Conservation (phyloP, 257 asterid species). For the Nicotiana obtusifolia region DNA sequence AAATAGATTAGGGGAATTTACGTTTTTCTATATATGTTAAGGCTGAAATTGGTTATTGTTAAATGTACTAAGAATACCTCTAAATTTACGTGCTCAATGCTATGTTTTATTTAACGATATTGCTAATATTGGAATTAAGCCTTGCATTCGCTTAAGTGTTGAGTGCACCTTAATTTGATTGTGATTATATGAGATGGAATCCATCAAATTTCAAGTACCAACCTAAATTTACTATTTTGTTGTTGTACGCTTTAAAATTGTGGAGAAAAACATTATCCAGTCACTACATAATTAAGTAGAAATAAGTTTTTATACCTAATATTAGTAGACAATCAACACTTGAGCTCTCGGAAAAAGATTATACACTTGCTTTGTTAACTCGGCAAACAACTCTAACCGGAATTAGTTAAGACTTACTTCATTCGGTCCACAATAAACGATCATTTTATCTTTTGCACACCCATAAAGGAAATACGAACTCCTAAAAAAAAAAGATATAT, state of each 20-base stretch:
- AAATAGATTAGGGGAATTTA: neutral
- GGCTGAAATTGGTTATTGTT: neutral
- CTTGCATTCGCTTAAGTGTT: neutral
- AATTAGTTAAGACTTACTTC: neutral
- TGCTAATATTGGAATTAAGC: neutral
- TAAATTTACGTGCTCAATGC: neutral
- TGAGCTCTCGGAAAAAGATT: neutral
- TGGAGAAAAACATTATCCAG: neutral
- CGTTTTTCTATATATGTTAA: neutral
- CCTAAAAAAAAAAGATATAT: too few relatives aligned
- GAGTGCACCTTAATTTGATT: neutral
- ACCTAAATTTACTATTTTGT: neutral
- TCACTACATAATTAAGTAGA: neutral
- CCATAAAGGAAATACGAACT: too few relatives aligned
- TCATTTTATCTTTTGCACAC: too few relatives aligned
- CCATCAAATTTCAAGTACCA: neutral
- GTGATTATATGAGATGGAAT: neutral
- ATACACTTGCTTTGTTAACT: neutral
- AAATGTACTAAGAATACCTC: neutral
- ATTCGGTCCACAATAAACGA: too few relatives aligned
- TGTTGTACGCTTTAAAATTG: neutral
- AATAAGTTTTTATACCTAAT: neutral
- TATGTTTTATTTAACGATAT: neutral
- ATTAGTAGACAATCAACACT: neutral
- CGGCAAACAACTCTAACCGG: neutral